Conservation (phyloP, 495 filamentous ascomycete species). For the Bacidia rubella region DNA sequence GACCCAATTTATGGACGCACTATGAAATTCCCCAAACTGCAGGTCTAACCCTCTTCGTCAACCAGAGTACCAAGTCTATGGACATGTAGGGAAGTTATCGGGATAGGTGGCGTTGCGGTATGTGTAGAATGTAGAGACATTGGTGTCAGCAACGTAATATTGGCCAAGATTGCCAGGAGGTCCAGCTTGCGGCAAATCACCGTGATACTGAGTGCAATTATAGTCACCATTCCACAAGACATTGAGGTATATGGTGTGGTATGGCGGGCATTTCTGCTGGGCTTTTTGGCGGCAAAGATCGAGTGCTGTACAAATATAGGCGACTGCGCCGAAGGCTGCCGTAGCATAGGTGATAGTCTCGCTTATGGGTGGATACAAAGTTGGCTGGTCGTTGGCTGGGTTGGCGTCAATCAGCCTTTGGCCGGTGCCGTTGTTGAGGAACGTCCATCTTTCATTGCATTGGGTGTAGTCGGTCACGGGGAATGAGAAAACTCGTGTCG, state of each 20-base stretch:
- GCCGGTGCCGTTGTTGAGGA: background rate
- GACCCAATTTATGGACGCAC: background rate
- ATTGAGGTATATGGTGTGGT: background rate
- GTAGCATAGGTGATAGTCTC: background rate
- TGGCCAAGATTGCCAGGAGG: no score
- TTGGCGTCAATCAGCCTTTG: background rate
- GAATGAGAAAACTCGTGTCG: background rate
- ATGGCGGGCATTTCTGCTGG: background rate
- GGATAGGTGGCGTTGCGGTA: background rate
- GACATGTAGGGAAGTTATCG: background rate
- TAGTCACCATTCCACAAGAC: background rate
- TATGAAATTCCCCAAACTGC: background rate
- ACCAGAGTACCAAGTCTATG: background rate
- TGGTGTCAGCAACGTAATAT: background rate
- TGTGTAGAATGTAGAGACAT: background rate
- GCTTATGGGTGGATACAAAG: background rate
- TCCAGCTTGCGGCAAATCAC: background rate
- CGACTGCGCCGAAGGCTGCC: no score
- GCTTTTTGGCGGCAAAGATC: background rate
- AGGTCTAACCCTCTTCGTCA: background rate
- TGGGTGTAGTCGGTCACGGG: background rate
- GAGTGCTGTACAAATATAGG: background rate
- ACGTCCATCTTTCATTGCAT: background rate
- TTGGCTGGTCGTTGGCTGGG: background rate
- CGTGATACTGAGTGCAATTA: background rate